Conservation (phyloP, 495 filamentous ascomycete species). For the Trichocladium uniseriatum region DNA sequence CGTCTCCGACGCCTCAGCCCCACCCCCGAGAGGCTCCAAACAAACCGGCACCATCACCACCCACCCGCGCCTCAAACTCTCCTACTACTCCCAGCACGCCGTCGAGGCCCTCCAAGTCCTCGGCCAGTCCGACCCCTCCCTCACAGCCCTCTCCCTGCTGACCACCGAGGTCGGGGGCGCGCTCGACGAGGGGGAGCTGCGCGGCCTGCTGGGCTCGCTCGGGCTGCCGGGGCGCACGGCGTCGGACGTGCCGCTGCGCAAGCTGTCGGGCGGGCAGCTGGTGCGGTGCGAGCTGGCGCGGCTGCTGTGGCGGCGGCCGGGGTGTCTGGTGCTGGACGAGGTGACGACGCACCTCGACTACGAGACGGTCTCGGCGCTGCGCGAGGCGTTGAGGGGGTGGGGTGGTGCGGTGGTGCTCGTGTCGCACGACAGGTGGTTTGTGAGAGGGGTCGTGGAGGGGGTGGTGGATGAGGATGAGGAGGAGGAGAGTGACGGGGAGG, state of each 20-base stretch:
- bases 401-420: slow-evolving; percentile 64
- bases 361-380: slow-evolving; percentile 61
- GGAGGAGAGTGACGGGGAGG: slow-evolving; percentile 36
- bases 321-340: slow-evolving; percentile 71
- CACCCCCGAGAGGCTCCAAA: slow-evolving; percentile 30
- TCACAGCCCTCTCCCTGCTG: slow-evolving; percentile 57
- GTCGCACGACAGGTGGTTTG: slow-evolving; percentile 69
- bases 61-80: slow-evolving; percentile 57
- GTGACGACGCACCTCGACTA: slow-evolving; percentile 80
- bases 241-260: slow-evolving; percentile 57
- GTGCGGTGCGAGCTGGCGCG: slow-evolving; percentile 67
- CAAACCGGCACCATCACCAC: slow-evolving; percentile 43
- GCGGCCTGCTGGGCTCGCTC: slow-evolving; percentile 52
- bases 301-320: slow-evolving; percentile 57
- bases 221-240: slow-evolving; percentile 57
- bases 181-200: slow-evolving; percentile 52
- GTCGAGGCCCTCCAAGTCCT: slow-evolving; percentile 54
- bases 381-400: slow-evolving; percentile 53
- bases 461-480: slow-evolving; percentile 44
- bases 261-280: slow-evolving; percentile 68
- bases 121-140: slow-evolving; percentile 31
- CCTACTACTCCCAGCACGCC: slow-evolving; percentile 69
- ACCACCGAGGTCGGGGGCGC: slow-evolving; percentile 33
- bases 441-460: slow-evolving; percentile 60
- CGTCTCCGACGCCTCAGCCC: slow-evolving; percentile 24